Evolutionary conservation across 164 flowering plant genomes (phyloP), one percentile per base, ranked within the genome.

Genomic region (Kalanchoe fedtschenkoi): DNA sequence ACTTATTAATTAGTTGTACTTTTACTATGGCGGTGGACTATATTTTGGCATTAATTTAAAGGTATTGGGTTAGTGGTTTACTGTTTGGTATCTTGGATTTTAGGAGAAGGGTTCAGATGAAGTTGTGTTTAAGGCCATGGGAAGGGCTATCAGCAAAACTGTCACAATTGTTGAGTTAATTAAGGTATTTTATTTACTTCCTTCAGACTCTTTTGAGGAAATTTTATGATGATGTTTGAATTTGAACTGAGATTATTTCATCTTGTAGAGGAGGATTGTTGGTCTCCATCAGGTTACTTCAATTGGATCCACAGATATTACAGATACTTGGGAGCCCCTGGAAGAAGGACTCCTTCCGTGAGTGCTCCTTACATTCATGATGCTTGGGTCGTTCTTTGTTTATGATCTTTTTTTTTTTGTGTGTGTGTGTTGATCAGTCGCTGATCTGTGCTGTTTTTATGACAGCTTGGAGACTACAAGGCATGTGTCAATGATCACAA

Each of bases 261-360:
- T 58, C 21, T 19, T 75, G 69, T 82, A 89, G 96, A 82, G 96
- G 69, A 85, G 96, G 71, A 85, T 89, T 71, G 89, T 73, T 69
- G 96, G 91, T 72, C 91, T 89, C 54, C 96, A 89, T 69, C 96
- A 89, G 77, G 78, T 66, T 38, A 87, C 96, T 26, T 58, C 88
- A 3, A 78, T 87, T 73, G 85, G 84, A 46, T 89, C 93, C 64
- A 86, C 86, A 2, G 96, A 87, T 64, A 87, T 89, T 62, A 89
- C 88, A 60, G 93, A 89, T 65, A 83, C 79, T 19, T 89, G 93
- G 91, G 96, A 87, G 65, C 96, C 96, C 53, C 71, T 87, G 21
- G 96, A 89, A 71, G 96, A 89, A 77, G 96, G 96, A 74, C 91
- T 89, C 34, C 83, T 83, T 47, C 87, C 87, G 93, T 89, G 78